phyloP scores from a whole-genome alignment of 2,329 filamentous ascomycete genomes.

The Diatrype stigma region DNA sequence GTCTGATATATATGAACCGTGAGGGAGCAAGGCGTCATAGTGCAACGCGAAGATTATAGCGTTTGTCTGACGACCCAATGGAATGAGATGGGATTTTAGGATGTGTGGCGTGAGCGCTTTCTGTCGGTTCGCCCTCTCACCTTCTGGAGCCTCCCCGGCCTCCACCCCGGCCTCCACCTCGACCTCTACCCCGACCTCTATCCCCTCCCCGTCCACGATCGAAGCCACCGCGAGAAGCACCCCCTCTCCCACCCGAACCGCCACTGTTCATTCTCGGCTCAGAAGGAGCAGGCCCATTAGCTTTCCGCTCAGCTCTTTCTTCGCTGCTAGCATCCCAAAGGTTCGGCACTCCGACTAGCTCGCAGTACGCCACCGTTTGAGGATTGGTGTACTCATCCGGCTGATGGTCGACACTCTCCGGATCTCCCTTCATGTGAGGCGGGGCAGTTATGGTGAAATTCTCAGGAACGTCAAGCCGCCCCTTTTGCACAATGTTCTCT shows the following conservation, averaged over 20 bases:
- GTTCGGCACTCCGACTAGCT: slow-evolving; percentile 72
- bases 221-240: slow-evolving; percentile 4
- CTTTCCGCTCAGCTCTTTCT: slow-evolving; percentile 58
- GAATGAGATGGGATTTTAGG: neutral
- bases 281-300: slow-evolving; percentile 50
- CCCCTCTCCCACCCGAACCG: slow-evolving; percentile 16
- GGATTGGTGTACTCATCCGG: slow-evolving; percentile 82
- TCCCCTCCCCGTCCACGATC: slow-evolving; percentile 25
- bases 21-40: neutral
- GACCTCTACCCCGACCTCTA: slow-evolving; percentile 27
- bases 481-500: slow-evolving; percentile 61
- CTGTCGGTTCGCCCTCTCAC: neutral
- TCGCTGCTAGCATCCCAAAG: slow-evolving; percentile 68
- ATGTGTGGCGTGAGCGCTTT: neutral
- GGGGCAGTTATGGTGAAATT: slow-evolving; percentile 79
- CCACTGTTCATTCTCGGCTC: slow-evolving; percentile 17
- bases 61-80: neutral
- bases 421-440: slow-evolving; percentile 54
- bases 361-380: slow-evolving; percentile 80
- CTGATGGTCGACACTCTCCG: slow-evolving; percentile 56
- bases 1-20: neutral
- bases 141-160: slow-evolving; percentile 18
- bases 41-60: neutral
- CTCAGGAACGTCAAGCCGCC: slow-evolving; percentile 64
- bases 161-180: slow-evolving; percentile 32